Percentiles rank a stretch among this genome's conserved stretches.
Conservation (phyloP, 306 rosid genomes). For the Prunus kanzakura region DNA sequence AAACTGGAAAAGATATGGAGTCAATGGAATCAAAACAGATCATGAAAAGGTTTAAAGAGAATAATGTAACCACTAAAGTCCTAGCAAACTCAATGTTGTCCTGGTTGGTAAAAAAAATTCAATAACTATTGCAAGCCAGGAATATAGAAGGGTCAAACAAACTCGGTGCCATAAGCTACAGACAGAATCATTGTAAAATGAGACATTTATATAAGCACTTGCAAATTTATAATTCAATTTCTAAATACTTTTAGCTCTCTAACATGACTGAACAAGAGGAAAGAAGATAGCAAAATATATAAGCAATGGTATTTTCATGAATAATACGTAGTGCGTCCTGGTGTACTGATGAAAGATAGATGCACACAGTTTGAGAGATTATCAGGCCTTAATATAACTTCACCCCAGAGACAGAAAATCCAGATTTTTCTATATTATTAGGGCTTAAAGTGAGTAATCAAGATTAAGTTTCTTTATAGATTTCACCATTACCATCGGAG, state of each 20-base stretch:
- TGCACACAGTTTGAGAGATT: neutral
- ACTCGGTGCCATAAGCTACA: neutral
- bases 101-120: neutral
- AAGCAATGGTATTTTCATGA: no score
- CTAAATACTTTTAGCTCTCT: neutral
- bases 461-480: neutral
- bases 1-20: neutral
- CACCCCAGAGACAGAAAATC: neutral
- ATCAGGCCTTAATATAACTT: neutral
- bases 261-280: neutral
- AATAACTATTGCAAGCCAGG: neutral
- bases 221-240: neutral
- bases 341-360: no score
- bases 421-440: no score
- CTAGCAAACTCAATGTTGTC: neutral
- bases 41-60: neutral
- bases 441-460: no score
- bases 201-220: neutral
- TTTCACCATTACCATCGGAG: neutral
- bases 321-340: no score
- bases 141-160: neutral
- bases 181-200: neutral
- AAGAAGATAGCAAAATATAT: neutral
- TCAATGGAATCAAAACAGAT: neutral
- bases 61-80: neutral